These are phyloP conservation scores for Salix koriyanagi DNA, from an alignment of 345 rosid genomes.

Conservation along the genomic window DNA sequence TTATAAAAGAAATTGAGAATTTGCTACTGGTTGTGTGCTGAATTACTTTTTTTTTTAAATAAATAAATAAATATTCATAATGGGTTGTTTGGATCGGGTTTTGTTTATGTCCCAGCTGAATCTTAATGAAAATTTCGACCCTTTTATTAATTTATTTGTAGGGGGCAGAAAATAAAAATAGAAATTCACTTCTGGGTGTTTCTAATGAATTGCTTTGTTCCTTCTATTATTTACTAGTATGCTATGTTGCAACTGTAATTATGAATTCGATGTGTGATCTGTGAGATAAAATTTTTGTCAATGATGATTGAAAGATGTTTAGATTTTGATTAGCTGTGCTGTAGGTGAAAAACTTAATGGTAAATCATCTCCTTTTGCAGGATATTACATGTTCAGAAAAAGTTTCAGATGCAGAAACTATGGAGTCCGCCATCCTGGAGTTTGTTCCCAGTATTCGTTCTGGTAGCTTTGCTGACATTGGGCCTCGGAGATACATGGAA, in stretches of 20 bases:
- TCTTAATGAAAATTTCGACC: background rate
- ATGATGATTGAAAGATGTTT: background rate
- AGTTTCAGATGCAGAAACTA: conserved; percentile 19
- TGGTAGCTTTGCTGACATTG: conserved; percentile 58
- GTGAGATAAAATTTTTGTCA: background rate
- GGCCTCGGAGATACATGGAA: conserved; percentile 60
- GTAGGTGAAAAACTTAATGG: background rate
- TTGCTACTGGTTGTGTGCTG: background rate
- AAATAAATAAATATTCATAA: background rate
- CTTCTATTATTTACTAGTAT: background rate
- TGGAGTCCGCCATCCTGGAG: conserved; percentile 29
- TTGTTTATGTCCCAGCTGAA: background rate
- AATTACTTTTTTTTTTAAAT: too few relatives aligned
- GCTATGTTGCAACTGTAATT: background rate
- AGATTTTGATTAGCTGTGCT: background rate
- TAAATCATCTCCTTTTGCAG: conserved; percentile 25
- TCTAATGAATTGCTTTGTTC: background rate
- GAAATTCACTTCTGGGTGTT: background rate
- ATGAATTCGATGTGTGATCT: background rate
- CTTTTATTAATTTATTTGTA: background rate
- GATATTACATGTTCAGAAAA: conserved; percentile 31
- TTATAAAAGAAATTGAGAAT: background rate
- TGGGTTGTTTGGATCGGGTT: background rate
- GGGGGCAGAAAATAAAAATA: background rate
- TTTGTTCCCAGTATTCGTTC: conserved; percentile 59